phyloP scores from a whole-genome alignment of 768 basidiomycete species.

The Tremella yokohamensis region DNA sequence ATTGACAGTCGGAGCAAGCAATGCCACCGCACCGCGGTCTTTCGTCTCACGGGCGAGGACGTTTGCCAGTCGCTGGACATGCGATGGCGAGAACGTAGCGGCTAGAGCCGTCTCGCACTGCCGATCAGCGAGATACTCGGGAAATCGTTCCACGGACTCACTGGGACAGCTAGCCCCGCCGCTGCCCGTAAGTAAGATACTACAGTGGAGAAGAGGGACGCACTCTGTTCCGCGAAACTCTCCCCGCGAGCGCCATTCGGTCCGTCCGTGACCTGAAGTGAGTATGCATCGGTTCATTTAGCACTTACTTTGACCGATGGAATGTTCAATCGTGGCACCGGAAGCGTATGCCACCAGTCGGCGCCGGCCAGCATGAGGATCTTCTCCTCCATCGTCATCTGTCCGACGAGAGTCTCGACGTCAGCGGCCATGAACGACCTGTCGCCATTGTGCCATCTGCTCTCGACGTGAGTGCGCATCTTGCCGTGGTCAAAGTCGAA shows the following conservation, averaged over 20 bases:
- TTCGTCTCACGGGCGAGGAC: conserved; percentile 66
- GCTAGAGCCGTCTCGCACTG: conserved; percentile 64
- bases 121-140: conserved; percentile 28
- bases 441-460: too few relatives aligned
- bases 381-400: background rate
- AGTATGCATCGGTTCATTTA: too few relatives aligned
- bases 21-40: conserved; percentile 59
- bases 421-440: too few relatives aligned
- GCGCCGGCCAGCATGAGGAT: conserved; percentile 12
- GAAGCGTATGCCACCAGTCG: conserved; percentile 36
- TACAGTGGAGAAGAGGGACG: conserved; percentile 12
- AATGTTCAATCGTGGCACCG: conserved; percentile 58
- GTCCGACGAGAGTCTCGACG: too few relatives aligned
- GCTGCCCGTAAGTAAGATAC: conserved; percentile 3
- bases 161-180: background rate
- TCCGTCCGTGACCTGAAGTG: conserved; percentile 54
- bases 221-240: conserved; percentile 56
- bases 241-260: conserved; percentile 57
- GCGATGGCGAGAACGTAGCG: conserved; percentile 63
- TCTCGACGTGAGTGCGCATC: too few relatives aligned
- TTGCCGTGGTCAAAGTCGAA: too few relatives aligned
- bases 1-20: conserved; percentile 71
- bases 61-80: conserved; percentile 58
- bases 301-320: conserved; percentile 62
- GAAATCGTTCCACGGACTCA: conserved; percentile 61